These are phyloP conservation scores for Glycine soja DNA, from an alignment of 306 rosid genomes.

Conservation along the genomic window DNA sequence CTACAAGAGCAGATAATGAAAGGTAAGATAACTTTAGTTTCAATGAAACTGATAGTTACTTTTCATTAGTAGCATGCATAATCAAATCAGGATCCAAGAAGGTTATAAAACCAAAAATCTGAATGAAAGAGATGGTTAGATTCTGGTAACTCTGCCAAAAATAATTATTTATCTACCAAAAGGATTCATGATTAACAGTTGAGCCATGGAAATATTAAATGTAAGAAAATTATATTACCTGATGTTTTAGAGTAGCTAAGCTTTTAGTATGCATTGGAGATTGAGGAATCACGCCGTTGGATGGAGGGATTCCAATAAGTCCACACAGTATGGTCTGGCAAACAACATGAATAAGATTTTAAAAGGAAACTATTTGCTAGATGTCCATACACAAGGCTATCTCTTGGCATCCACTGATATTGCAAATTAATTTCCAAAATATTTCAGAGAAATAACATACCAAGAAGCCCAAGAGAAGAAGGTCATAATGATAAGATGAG, in stretches of 20 bases:
- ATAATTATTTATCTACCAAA: too few relatives aligned
- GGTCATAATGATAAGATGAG: slow-evolving; percentile 85
- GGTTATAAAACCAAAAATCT: neutral
- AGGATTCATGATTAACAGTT: neutral
- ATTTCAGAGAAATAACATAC: slow-evolving; percentile 50
- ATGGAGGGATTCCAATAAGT: slow-evolving; percentile 84
- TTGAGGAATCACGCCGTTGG: slow-evolving; percentile 91
- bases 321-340: slow-evolving; percentile 78
- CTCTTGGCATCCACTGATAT: neutral
- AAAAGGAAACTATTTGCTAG: slow-evolving; percentile 17
- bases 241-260: slow-evolving; percentile 89
- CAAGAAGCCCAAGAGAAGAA: slow-evolving; percentile 83
- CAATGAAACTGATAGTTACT: neutral
- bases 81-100: slow-evolving; percentile 8
- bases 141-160: neutral
- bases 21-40: neutral
- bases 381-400: neutral
- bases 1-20: neutral
- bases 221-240: slow-evolving; percentile 53
- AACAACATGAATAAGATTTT: slow-evolving; percentile 28
- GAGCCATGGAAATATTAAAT: neutral
- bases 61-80: slow-evolving; percentile 21
- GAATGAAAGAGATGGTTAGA: neutral
- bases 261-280: slow-evolving; percentile 96
- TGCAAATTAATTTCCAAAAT: slow-evolving; percentile 17